Conservation (phyloP, 441 rosid genomes). For the Biscutella laevigata region DNA sequence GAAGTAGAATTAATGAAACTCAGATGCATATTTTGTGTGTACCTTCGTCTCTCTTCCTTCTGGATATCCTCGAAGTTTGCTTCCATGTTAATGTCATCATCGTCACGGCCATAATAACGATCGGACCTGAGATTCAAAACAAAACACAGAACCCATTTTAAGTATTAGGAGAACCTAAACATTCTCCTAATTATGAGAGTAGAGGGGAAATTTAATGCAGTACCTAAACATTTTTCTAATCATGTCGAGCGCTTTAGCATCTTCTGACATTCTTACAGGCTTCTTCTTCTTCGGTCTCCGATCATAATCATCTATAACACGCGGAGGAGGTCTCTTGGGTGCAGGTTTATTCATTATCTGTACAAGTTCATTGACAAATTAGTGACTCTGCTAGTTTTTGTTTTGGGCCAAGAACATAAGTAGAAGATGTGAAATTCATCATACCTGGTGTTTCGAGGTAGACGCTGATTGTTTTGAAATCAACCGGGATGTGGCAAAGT, state of each 20-base stretch:
- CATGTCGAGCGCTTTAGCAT: constrained; percentile 33
- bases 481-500: constrained; percentile 15
- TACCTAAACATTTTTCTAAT: constrained; percentile 62
- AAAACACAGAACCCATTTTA: too few relatives aligned
- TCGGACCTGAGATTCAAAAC: too few relatives aligned
- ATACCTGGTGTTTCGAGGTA: constrained; percentile 49
- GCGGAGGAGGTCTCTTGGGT: neutral
- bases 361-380: neutral
- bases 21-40: too few relatives aligned
- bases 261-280: constrained; percentile 31
- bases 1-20: too few relatives aligned
- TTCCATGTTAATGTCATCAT: constrained; percentile 55
- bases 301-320: too few relatives aligned
- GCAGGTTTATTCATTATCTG: constrained; percentile 1
- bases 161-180: too few relatives aligned
- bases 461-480: constrained; percentile 19
- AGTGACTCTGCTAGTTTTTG: constrained; percentile 10
- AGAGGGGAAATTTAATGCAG: too few relatives aligned
- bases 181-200: too few relatives aligned
- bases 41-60: constrained; percentile 69
- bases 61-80: constrained; percentile 59
- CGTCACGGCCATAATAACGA: constrained; percentile 29
- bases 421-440: neutral
- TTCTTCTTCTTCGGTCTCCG: constrained; percentile 36
- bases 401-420: neutral